Conservation (phyloP, 192 early-diverging fungal genomes). For the Paraglomus brasilianum region DNA sequence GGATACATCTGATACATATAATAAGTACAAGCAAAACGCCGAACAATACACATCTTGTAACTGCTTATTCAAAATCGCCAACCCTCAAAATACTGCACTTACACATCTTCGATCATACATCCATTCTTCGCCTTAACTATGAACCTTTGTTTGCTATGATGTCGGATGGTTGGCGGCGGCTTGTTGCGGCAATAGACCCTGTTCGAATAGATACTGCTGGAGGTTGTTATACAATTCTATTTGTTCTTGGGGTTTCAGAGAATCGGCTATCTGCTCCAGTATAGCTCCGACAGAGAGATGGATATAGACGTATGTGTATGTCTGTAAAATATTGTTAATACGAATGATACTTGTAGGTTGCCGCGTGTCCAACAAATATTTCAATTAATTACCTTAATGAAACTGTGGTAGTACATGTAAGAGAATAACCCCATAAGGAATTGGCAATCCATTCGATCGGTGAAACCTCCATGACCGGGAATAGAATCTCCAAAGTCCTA, state of each 20-base stretch:
- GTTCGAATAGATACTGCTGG: constrained; percentile 43
- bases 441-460: constrained; percentile 98
- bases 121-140: too few relatives aligned
- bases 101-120: too few relatives aligned
- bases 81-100: too few relatives aligned
- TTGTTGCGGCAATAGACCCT: constrained; percentile 32
- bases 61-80: too few relatives aligned
- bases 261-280: constrained; percentile 34
- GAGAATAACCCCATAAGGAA: constrained; percentile 95
- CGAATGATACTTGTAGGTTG: constrained; percentile 21
- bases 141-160: too few relatives aligned
- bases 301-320: constrained; percentile 1
- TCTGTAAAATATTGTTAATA: constrained; percentile 13
- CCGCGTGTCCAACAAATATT: constrained; percentile 37
- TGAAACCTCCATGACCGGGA: constrained; percentile 96
- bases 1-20: too few relatives aligned
- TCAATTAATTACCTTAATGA: constrained; percentile 65
- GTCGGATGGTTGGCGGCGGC: too few relatives aligned
- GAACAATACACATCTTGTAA: too few relatives aligned
- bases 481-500: constrained; percentile 93
- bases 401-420: constrained; percentile 86
- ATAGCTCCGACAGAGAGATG: constrained; percentile 36
- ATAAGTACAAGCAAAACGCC: too few relatives aligned
- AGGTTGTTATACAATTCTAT: constrained; percentile 43
- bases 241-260: constrained; percentile 38